Percentiles rank a stretch among this genome's conserved stretches.
Evolutionary conservation across 352 stramenopile genomes (phyloP).

Genomic region (Phytophthora multivora): DNA sequence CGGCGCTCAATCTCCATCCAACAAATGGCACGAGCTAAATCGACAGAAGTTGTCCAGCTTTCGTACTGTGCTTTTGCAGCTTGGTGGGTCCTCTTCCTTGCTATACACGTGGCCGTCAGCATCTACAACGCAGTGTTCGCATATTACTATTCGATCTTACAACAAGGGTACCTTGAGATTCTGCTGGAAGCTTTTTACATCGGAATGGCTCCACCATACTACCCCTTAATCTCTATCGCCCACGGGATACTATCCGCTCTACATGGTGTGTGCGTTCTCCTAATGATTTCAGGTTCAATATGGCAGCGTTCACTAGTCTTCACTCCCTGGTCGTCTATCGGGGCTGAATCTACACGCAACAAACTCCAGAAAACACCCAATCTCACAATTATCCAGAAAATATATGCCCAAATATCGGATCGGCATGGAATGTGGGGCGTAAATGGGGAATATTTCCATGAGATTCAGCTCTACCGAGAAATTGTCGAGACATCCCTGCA

Average conservation of each 20-base stretch:
- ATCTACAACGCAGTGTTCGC: slow-evolving; percentile 16
- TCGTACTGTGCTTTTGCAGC: slow-evolving; percentile 3
- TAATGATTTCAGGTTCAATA: background rate
- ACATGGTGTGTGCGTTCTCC: background rate
- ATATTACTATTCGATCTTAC: slow-evolving; percentile 19
- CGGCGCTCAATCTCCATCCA: background rate
- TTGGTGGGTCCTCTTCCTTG: slow-evolving; percentile 18
- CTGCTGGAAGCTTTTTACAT: slow-evolving; percentile 19
- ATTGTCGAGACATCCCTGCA: slow-evolving; percentile 22
- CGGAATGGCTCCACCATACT: background rate
- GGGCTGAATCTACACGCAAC: background rate
- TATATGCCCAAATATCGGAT: background rate
- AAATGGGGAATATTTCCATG: slow-evolving; percentile 13
- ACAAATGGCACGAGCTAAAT: background rate
- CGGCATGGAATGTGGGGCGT: slow-evolving; percentile 5
- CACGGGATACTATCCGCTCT: background rate
- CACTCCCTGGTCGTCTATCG: background rate
- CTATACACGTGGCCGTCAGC: background rate
- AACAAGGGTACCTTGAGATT: slow-evolving; percentile 1
- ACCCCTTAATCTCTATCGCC: background rate
- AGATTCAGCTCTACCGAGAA: slow-evolving; percentile 8
- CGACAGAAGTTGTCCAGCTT: background rate
- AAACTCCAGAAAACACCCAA: background rate
- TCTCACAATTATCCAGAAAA: background rate
- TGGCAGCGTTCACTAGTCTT: slow-evolving; percentile 2